These are phyloP conservation scores for Acer campestre DNA, from an alignment of 345 rosid species.

Conservation along the genomic window DNA sequence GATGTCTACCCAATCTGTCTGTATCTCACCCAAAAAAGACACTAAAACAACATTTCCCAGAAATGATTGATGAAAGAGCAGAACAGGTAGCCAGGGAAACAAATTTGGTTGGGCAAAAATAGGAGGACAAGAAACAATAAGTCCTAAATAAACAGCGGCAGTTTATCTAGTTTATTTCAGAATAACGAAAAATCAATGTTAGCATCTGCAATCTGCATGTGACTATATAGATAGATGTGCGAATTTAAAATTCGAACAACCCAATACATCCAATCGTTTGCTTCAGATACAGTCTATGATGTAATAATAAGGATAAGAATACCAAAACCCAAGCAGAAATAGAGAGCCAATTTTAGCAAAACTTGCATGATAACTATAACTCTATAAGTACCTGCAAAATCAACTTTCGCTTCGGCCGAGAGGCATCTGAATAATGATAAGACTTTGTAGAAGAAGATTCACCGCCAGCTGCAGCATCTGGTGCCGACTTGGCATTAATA, in stretches of 20 bases:
- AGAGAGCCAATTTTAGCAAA: neutral
- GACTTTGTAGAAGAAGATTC: slow-evolving; percentile 27
- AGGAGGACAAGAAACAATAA: neutral
- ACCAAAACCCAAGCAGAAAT: neutral
- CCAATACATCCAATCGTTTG: neutral
- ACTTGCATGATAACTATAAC: neutral
- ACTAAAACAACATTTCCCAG: neutral
- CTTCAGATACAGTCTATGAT: neutral
- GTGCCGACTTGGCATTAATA: slow-evolving; percentile 39
- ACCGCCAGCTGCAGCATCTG: slow-evolving; percentile 30
- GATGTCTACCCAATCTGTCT: neutral
- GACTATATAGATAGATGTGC: neutral
- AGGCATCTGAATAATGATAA: slow-evolving; percentile 26
- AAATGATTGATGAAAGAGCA: neutral
- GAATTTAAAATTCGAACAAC: neutral
- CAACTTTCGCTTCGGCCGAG: slow-evolving; percentile 21
- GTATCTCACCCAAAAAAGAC: slow-evolving; percentile 15
- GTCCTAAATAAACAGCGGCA: neutral
- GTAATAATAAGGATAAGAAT: neutral
- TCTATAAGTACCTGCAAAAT: slow-evolving; percentile 17
- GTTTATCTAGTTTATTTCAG: neutral
- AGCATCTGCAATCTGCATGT: neutral
- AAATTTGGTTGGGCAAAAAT: neutral
- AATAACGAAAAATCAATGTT: neutral
- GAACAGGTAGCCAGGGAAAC: neutral